Evolutionary conservation across 768 basidiomycete genomes (phyloP), one percentile per base, ranked within the genome.

Genomic region (Panus rudis): DNA sequence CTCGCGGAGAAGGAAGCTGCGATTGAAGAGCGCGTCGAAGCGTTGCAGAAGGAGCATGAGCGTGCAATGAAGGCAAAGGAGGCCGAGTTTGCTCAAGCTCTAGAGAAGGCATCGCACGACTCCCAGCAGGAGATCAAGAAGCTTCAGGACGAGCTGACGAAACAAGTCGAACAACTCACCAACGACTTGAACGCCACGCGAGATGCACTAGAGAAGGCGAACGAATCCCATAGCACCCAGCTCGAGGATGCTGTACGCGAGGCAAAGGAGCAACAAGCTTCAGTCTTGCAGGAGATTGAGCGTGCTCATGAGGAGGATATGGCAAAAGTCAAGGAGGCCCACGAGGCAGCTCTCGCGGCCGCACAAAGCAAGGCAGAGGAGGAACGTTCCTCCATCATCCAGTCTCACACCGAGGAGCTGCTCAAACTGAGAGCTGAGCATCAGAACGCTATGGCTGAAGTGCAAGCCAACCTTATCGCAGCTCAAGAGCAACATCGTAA

Each of bases 1-100:
- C 71, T 89, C 38, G 52, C 72, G 12, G 72, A 79, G 48, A 84
- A 81, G 62, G 85, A 91, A 51, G 62, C 69, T 4, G 71, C 76
- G 24, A 78, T 80, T 47, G 55, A 67, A 2, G 80, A 84, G 46
- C 76, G 85, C 54, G 41, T 81, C 24, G 58, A 75, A 42, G 73
- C 72, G 49, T 57, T 78, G 26, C 76, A 74, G 52, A 72, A 73
- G 42, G 80, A 83, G 17, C 86, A 89, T 54, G 57, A 65, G 1
- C 67, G 74, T 16, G 60, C 66, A 19, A 55, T 81, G 32, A 64
- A 71, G 16, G 68, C 66, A 39, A 79, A 77, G 57, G 76, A 74
- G 25, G 76, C 78, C 19, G 81, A 81, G 31, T 74, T 83, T 46
- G 58, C 68, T 17, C 44, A 58, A 3, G 75, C 76, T 50, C 61